phyloP scores from a whole-genome alignment of 2,329 filamentous ascomycete genomes.

The Aspergillus japonicus region DNA sequence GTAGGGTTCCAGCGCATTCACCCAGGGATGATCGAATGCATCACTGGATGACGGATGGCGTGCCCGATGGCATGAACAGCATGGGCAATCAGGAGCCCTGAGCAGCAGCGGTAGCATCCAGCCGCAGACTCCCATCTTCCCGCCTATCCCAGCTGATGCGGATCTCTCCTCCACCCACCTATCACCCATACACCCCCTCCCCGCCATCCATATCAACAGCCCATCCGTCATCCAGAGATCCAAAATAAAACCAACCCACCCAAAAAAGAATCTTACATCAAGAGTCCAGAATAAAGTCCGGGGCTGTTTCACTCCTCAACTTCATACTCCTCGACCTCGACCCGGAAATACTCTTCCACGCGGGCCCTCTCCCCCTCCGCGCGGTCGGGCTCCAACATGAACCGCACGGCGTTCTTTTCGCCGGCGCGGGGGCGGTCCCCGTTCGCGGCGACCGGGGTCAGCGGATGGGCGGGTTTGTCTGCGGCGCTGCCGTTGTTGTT shows the following conservation, averaged over 20 bases:
- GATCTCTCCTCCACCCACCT: background rate
- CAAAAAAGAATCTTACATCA: background rate
- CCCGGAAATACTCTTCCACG: constrained; percentile 67
- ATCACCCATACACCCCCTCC: background rate
- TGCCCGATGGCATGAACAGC: too few relatives aligned
- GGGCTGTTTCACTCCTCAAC: constrained; percentile 33
- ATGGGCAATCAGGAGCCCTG: too few relatives aligned
- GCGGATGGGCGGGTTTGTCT: constrained; percentile 30
- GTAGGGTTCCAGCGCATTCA: too few relatives aligned
- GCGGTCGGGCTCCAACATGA: constrained; percentile 78
- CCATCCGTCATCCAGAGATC: background rate
- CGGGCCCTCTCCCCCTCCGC: constrained; percentile 69
- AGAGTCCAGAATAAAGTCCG: background rate
- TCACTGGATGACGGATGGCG: too few relatives aligned
- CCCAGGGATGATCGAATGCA: too few relatives aligned
- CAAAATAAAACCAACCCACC: background rate
- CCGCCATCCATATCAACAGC: background rate
- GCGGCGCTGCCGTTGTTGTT: constrained; percentile 9
- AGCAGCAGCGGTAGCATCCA: too few relatives aligned
- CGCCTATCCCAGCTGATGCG: background rate
- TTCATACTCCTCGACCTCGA: constrained; percentile 69
- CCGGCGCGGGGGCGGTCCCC: constrained; percentile 44
- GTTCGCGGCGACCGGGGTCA: constrained; percentile 48
- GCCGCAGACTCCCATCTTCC: too few relatives aligned
- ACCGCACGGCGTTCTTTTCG: constrained; percentile 70